Evolutionary conservation across 2,329 filamentous ascomycete genomes (phyloP).

Genomic region (Chrysoporthe deuterocubensis): DNA sequence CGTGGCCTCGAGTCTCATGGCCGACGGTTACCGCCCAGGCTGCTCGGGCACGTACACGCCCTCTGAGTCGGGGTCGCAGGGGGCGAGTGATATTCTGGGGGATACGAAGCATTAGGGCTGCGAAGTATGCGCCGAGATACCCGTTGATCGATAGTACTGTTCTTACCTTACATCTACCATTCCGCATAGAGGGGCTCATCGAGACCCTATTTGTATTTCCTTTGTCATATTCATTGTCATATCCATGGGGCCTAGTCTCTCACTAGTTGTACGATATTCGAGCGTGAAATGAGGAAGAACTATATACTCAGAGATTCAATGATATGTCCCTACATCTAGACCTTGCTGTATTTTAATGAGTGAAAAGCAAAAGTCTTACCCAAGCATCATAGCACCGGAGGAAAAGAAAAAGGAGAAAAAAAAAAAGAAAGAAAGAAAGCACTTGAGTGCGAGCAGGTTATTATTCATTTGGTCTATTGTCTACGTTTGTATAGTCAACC

Average conservation of each 20-base stretch:
- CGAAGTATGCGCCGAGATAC: constrained; percentile 19
- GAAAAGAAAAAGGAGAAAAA: not conserved
- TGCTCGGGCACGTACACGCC: constrained; percentile 35
- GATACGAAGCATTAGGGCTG: constrained; percentile 33
- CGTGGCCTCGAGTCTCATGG: constrained; percentile 42
- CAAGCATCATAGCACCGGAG: not conserved
- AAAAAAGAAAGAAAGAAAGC: not conserved
- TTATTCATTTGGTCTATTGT: not conserved
- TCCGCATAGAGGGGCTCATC: constrained; percentile 6
- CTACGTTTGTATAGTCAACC: not conserved
- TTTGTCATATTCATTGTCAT: constrained; percentile 6
- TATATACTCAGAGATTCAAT: not conserved
- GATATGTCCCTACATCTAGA: not conserved
- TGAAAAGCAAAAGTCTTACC: not conserved
- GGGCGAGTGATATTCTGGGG: constrained; percentile 30
- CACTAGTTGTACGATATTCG: constrained; percentile 9
- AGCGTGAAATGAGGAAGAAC: not conserved
- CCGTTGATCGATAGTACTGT: constrained; percentile 21
- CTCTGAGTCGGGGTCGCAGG: constrained; percentile 29
- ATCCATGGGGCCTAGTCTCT: not conserved
- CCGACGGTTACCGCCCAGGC: constrained; percentile 48
- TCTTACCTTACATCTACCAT: constrained; percentile 21
- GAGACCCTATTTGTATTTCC: constrained; percentile 1
- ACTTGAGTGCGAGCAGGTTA: not conserved
- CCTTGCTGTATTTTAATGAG: not conserved